Percentiles rank a stretch among this genome's conserved stretches.
Conservation (phyloP, 2,329 filamentous ascomycete genomes). For the Phaeosphaeria sp. region DNA sequence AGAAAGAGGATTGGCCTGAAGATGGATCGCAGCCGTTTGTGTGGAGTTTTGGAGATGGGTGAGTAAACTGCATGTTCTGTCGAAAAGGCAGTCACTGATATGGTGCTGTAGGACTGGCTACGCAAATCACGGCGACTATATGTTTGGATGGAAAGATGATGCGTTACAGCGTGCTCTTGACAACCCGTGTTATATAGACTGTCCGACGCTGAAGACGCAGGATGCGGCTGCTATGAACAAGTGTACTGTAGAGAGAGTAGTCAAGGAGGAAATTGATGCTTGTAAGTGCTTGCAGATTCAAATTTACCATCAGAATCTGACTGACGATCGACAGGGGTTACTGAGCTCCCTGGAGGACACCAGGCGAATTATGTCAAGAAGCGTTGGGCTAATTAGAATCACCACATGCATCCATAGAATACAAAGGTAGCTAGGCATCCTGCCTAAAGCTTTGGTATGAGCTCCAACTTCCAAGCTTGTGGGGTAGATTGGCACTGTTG, state of each 20-base stretch:
- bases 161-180: constrained; percentile 51
- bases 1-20: constrained; percentile 27
- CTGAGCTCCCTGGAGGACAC: neutral
- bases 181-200: constrained; percentile 45
- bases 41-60: constrained; percentile 47
- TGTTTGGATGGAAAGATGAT: constrained; percentile 60
- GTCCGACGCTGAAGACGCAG: constrained; percentile 56
- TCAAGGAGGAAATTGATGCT: constrained; percentile 56
- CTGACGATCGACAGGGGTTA: neutral
- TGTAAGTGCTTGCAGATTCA: constrained; percentile 10
- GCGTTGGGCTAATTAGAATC: neutral
- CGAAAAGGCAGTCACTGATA: neutral
- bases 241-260: constrained; percentile 55
- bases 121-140: constrained; percentile 60
- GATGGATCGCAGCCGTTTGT: constrained; percentile 42
- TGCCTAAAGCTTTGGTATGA: neutral
- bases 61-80: neutral
- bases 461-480: neutral
- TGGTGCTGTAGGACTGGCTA: constrained; percentile 46
- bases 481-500: neutral
- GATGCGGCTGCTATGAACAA: constrained; percentile 54
- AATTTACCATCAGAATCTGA: neutral
- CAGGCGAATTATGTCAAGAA: neutral
- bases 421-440: neutral
- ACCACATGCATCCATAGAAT: neutral